Conservation (phyloP, 2,329 filamentous ascomycete genomes). For the Macroventuria anomochaeta region DNA sequence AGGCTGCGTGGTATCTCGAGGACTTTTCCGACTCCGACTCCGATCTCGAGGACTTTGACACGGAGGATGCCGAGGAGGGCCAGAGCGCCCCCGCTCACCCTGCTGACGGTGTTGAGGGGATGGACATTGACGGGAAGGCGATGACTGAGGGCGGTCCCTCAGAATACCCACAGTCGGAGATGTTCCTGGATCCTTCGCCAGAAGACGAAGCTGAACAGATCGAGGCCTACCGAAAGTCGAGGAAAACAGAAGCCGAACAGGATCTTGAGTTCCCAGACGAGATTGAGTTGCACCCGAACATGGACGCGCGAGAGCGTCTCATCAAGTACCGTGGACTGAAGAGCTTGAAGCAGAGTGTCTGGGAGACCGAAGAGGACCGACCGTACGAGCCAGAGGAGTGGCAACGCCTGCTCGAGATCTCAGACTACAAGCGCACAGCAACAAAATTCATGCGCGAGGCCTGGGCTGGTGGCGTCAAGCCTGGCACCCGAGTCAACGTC, state of each 20-base stretch:
- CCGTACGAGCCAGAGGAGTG: slow-evolving; percentile 90
- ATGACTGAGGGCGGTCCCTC: slow-evolving; percentile 80
- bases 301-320: slow-evolving; percentile 83
- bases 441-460: slow-evolving; percentile 80
- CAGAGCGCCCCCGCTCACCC: slow-evolving; percentile 66
- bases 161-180: slow-evolving; percentile 92
- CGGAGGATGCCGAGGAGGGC: slow-evolving; percentile 66
- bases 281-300: slow-evolving; percentile 89
- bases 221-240: slow-evolving; percentile 78
- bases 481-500: slow-evolving; percentile 83
- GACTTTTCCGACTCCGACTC: slow-evolving; percentile 85
- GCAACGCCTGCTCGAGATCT: slow-evolving; percentile 81
- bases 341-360: slow-evolving; percentile 83
- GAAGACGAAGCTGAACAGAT: slow-evolving; percentile 86
- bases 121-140: slow-evolving; percentile 58
- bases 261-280: slow-evolving; percentile 97
- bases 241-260: slow-evolving; percentile 81
- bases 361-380: slow-evolving; percentile 87
- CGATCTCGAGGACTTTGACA: slow-evolving; percentile 68
- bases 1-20: slow-evolving; percentile 90
- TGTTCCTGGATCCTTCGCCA: slow-evolving; percentile 79
- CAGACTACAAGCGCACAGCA: slow-evolving; percentile 87
- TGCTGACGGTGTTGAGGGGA: slow-evolving; percentile 81
- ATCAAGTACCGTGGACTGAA: slow-evolving; percentile 90
- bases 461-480: slow-evolving; percentile 82